Evolutionary conservation across 2,329 filamentous ascomycete species (phyloP).

Genomic region (Aspergillus floridensis): DNA sequence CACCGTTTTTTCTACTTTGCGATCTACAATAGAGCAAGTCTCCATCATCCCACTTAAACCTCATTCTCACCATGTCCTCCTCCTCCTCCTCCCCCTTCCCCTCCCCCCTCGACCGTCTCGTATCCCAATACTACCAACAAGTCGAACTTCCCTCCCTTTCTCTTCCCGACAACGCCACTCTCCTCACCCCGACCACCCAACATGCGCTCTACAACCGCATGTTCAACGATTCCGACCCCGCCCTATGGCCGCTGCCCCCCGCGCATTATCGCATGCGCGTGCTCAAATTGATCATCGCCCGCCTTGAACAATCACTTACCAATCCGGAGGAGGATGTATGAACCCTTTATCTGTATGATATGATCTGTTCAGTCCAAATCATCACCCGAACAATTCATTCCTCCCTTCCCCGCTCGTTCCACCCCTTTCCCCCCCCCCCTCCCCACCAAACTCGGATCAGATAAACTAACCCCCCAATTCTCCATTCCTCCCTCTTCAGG

Average conservation of each 20-base stretch:
- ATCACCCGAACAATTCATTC: conserved; percentile 9
- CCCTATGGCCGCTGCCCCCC: conserved; percentile 59
- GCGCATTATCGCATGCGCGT: conserved; percentile 67
- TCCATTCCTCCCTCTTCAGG: conserved; percentile 52
- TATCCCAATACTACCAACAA: conserved; percentile 76
- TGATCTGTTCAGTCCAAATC: background rate
- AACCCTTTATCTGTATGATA: conserved; percentile 10
- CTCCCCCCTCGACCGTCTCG: conserved; percentile 1
- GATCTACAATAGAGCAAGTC: too few relatives aligned
- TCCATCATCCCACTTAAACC: background rate
- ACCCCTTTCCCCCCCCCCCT: too few relatives aligned
- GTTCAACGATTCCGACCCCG: conserved; percentile 59
- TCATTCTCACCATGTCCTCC: conserved; percentile 18
- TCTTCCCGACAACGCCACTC: conserved; percentile 54
- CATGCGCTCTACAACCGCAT: conserved; percentile 63
- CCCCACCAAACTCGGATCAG: too few relatives aligned
- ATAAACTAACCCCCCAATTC: too few relatives aligned
- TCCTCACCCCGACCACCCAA: conserved; percentile 64
- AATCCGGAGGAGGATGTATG: conserved; percentile 85
- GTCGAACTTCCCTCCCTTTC: conserved; percentile 53
- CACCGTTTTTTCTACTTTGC: background rate
- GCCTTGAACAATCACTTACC: conserved; percentile 70
- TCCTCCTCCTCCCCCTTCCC: conserved; percentile 29
- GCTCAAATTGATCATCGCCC: conserved; percentile 68
- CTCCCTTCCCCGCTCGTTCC: background rate